Evolutionary conservation across 1,284 basidiomycete genomes (phyloP), one percentile per base, ranked within the genome.

Genomic region (Ceratobasidium sp.): DNA sequence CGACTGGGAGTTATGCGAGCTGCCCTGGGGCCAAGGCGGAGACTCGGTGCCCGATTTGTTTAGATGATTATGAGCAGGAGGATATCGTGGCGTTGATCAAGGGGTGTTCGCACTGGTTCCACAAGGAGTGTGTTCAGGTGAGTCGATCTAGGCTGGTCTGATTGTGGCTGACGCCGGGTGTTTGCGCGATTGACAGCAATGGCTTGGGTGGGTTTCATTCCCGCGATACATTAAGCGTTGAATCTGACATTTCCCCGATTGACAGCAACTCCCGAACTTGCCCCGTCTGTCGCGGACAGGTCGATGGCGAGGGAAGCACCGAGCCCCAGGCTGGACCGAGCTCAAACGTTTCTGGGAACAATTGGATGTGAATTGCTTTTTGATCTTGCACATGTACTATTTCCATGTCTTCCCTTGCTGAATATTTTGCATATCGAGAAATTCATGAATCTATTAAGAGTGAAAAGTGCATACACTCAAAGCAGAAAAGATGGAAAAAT

Each of bases 61-160:
- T 78, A 39, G 77, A 78, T 39, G 72, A 76, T 29, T 78, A 77
- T 24, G 58, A 58, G 22, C 51, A 51, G 27, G 73, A 74, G 22
- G 74, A 76, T 34, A 34, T 59, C 9, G 76, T 78, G 11, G 56
- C 74, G 63, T 65, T 59, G 34, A 74, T 77, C 37, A 58, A 65
- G 37, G 63, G 64, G 27, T 78, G 77, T 63, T 48, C 64, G 13
- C 77, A 78, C 59, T 77, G 71, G 61, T 78, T 77, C 62, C 77
- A 78, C 68, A 59, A 65, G 49, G 49, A 65, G 22, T 78, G 77
- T 54, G 63, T 78, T 56, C 64, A 77, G 65, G 75, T 76, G 64
- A 63, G 75, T 37, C 24, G 22, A 48, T 31, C 51, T 29, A 41
- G 39, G 58, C n/a, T n/a, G n/a, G 46, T 56, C 39, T 43, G 46